A percentile compares a stretch with the other conserved stretches of the same genome.
phyloP scores from a whole-genome alignment of 495 filamentous ascomycete species.

The Rhizodiscina lignyota region DNA sequence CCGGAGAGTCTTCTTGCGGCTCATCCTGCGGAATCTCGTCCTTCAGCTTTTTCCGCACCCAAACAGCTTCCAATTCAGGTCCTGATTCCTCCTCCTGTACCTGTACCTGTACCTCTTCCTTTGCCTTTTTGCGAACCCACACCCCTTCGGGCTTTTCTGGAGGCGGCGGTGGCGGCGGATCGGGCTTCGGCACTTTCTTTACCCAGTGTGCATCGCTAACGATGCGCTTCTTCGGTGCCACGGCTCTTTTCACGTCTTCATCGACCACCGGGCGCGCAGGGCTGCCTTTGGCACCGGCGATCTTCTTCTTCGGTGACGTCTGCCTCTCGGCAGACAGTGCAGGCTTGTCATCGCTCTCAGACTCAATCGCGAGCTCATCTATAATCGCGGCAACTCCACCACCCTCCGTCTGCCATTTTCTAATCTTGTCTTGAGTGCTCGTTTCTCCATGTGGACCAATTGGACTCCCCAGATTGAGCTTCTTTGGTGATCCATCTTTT shows the following conservation, averaged over 20 bases:
- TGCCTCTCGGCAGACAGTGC: neutral
- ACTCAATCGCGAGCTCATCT: neutral
- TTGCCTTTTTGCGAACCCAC: too few species aligned
- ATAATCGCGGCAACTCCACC: neutral
- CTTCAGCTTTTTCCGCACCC: too few species aligned
- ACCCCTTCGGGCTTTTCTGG: neutral
- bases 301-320: neutral
- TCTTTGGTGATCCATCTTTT: too few species aligned
- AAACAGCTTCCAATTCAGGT: too few species aligned
- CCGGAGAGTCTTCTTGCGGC: too few species aligned
- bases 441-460: too few species aligned
- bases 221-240: slow-evolving; percentile 26
- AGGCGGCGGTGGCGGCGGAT: neutral
- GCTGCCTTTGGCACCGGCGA: slow-evolving; percentile 2
- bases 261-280: slow-evolving; percentile 13
- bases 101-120: too few species aligned
- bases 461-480: too few species aligned
- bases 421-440: slow-evolving; percentile 1
- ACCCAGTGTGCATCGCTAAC: slow-evolving; percentile 27
- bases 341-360: neutral
- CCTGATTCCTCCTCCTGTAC: too few species aligned
- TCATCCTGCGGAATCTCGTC: too few species aligned
- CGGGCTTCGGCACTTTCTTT: slow-evolving; percentile 3
- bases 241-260: slow-evolving; percentile 17
- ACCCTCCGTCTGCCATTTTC: neutral